Base-by-base conservation (phyloP, 306 rosid species). In the Sphenostylis stenocarpa region DNA sequence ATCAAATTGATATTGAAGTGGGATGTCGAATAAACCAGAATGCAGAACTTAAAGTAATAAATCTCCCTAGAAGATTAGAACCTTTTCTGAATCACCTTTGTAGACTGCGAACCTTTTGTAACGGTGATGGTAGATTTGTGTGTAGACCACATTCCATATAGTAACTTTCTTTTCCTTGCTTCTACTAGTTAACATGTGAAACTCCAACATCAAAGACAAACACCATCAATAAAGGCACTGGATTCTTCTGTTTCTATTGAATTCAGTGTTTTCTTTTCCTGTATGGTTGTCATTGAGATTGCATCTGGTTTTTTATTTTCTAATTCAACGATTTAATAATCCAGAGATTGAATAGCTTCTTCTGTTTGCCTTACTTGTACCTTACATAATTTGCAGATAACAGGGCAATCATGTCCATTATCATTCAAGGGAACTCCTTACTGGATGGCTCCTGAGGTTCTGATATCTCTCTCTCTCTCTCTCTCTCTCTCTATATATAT, bases 401-500 rank as follows among this genome's bases (percentile, higher is more conserved):
- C 90, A 6, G 97, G 99, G 70, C 92, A 92, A 76, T 89, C 94
- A 5, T 90, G 97, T 78, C 98, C 97, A 16, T 82, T 96, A 79
- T 96, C 99, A 62, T 89, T 92, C 85, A 92, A 91, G 88, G 99
- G 99, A 78, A 96, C 98, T 86, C 99, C 99, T 67, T 96, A 91
- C 76, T 96, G 99, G 99, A 96, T 96, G 99, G 99, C 99, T 72
- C 97, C 99, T 43, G 99, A 96, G 99, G 99, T 96, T 73, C 68
- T 73, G 76, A 70, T 34, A 23, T 63, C 83, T 61, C 52, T 45
- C n/a, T n/a, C n/a, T n/a, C n/a, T n/a, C n/a, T n/a, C n/a, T n/a
- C n/a, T n/a, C n/a, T n/a, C n/a, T n/a, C n/a, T n/a, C n/a, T n/a
- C n/a, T n/a, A n/a, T n/a, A n/a, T n/a, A n/a, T n/a, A n/a, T n/a